Evolutionary conservation across 352 stramenopile species (phyloP).

Genomic region (Pythium monospermum): DNA sequence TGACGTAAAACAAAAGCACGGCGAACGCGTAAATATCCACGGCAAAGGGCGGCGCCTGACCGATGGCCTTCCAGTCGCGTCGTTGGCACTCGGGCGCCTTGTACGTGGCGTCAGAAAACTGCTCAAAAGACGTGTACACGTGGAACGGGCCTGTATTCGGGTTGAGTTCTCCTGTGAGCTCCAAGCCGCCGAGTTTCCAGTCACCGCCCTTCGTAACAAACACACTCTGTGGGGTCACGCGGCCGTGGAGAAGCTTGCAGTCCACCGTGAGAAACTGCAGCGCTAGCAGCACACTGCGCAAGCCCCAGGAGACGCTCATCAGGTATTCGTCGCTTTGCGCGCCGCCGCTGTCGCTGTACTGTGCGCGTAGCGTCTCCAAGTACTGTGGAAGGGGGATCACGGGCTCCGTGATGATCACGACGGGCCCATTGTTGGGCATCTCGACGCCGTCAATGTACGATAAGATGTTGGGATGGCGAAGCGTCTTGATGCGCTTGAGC

Average conservation of each 20-base stretch:
- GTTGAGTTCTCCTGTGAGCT: constrained; percentile 85
- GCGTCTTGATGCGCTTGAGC: constrained; percentile 89
- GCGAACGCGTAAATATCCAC: constrained; percentile 79
- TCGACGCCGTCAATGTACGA: constrained; percentile 81
- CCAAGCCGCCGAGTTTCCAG: constrained; percentile 94
- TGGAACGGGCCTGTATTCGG: constrained; percentile 73
- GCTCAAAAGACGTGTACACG: constrained; percentile 74
- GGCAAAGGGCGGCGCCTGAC: constrained; percentile 38
- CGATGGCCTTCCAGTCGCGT: constrained; percentile 70
- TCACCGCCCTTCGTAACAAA: constrained; percentile 95
- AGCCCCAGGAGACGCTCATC: constrained; percentile 90
- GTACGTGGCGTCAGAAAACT: constrained; percentile 81
- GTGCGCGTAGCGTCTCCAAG: constrained; percentile 63
- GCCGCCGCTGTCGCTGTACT: constrained; percentile 34
- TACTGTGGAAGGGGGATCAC: constrained; percentile 88
- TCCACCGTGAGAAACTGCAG: constrained; percentile 93
- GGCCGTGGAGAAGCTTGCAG: constrained; percentile 92
- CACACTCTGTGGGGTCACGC: constrained; percentile 85
- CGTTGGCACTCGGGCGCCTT: constrained; percentile 79
- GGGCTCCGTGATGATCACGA: constrained; percentile 94
- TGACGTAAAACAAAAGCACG: constrained; percentile 72
- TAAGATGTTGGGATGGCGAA: constrained; percentile 93
- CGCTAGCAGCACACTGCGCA: constrained; percentile 90
- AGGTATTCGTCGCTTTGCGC: constrained; percentile 57
- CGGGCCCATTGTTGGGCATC: constrained; percentile 72